These are phyloP conservation scores for Setaria italica DNA, from an alignment of 202 grass and related monocot species.

Conservation along the genomic window DNA sequence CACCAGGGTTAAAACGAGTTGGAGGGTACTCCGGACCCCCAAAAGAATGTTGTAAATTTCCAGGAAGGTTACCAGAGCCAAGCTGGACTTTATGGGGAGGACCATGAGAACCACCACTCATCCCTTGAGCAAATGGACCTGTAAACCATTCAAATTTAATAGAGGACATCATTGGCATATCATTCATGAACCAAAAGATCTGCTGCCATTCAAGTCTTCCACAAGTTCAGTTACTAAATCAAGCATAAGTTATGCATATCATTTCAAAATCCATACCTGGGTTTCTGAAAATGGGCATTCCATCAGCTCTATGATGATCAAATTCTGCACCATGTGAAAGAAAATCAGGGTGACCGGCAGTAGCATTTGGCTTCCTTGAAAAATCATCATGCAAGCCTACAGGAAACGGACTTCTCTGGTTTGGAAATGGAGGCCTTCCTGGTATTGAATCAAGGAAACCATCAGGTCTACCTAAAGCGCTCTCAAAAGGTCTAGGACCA, in stretches of 20 bases:
- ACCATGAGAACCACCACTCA: slow-evolving; percentile 49
- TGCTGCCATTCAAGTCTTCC: slow-evolving; percentile 27
- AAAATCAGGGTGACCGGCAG: slow-evolving; percentile 41
- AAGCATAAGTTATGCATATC: slow-evolving; percentile 42
- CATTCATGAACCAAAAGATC: slow-evolving; percentile 42
- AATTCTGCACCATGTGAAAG: slow-evolving; percentile 54
- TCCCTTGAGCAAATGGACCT: slow-evolving; percentile 60
- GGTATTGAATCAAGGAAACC: slow-evolving; percentile 47
- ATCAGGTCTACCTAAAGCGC: slow-evolving; percentile 49
- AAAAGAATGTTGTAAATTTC: slow-evolving; percentile 48
- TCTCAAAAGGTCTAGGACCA: slow-evolving; percentile 45
- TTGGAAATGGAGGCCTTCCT: slow-evolving; percentile 57
- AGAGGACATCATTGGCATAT: slow-evolving; percentile 8
- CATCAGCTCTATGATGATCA: slow-evolving; percentile 54
- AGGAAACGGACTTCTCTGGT: slow-evolving; percentile 61
- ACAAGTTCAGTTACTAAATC: slow-evolving; percentile 2
- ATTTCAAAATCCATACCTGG: slow-evolving; percentile 54
- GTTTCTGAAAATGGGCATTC: slow-evolving; percentile 63
- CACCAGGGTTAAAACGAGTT: slow-evolving; percentile 45
- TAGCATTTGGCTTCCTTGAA: slow-evolving; percentile 54
- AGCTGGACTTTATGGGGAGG: slow-evolving; percentile 44
- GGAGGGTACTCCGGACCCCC: slow-evolving; percentile 48
- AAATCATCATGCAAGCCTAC: slow-evolving; percentile 55
- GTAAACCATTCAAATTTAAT: slow-evolving; percentile 46
- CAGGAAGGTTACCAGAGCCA: slow-evolving; percentile 53